These are phyloP conservation scores for Rhynchosporium secalis DNA, from an alignment of 2,329 filamentous ascomycete genomes.

Conservation along the genomic window DNA sequence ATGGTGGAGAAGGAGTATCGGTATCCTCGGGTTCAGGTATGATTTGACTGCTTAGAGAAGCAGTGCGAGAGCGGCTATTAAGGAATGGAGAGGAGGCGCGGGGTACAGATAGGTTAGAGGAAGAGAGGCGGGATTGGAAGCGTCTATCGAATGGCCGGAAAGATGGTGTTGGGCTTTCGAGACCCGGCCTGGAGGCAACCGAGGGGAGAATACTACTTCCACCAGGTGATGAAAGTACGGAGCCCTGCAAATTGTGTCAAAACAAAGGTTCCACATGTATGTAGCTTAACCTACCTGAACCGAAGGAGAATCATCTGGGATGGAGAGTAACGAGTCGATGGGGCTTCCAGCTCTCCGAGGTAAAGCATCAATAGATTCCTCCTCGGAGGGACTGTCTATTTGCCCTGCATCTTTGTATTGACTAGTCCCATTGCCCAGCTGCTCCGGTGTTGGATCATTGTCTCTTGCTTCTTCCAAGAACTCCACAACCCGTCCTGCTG, in stretches of 20 bases:
- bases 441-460: constrained; percentile 29
- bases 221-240: constrained; percentile 64
- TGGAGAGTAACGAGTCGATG: constrained; percentile 67
- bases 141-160: constrained; percentile 92
- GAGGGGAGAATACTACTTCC: constrained; percentile 73
- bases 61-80: constrained; percentile 74
- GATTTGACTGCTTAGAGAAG: constrained; percentile 73
- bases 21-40: constrained; percentile 61
- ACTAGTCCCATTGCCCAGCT: constrained; percentile 42
- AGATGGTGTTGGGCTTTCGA: constrained; percentile 73
- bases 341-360: constrained; percentile 64
- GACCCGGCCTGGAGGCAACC: constrained; percentile 63
- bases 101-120: constrained; percentile 60
- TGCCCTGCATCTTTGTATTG: constrained; percentile 39
- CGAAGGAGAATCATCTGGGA: constrained; percentile 82
- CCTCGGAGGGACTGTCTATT: constrained; percentile 50
- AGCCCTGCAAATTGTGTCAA: constrained; percentile 49
- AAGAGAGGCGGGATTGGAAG: constrained; percentile 79
- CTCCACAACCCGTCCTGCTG: constrained; percentile 32
- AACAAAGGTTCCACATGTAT: constrained; percentile 1
- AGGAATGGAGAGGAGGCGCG: constrained; percentile 71
- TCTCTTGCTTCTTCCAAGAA: constrained; percentile 37
- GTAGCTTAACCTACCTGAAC: constrained; percentile 60
- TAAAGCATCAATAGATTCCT: constrained; percentile 54
- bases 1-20: constrained; percentile 76